Evolutionary conservation across 306 rosid species (phyloP).

Genomic region (Quercus gilva): DNA sequence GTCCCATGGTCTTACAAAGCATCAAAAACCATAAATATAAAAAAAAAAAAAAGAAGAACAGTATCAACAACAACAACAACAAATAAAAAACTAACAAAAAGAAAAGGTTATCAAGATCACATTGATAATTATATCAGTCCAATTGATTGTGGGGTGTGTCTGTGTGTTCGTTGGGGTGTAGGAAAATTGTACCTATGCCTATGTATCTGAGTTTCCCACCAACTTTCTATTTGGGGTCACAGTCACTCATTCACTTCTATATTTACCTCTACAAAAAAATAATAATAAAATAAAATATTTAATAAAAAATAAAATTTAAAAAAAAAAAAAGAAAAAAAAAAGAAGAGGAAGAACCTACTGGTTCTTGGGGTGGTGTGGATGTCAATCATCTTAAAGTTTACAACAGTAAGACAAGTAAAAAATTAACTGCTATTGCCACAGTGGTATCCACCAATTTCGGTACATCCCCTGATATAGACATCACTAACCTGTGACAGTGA

Average conservation of each 20-base stretch:
- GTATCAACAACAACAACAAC: neutral
- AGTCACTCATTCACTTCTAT: too few species aligned
- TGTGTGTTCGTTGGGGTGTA: neutral
- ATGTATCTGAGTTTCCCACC: neutral
- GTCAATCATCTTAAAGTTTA: neutral
- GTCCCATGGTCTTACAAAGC: neutral
- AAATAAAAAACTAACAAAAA: neutral
- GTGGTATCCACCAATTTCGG: neutral
- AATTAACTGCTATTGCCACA: neutral
- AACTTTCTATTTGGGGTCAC: neutral
- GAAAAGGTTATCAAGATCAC: neutral
- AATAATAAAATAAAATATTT: too few species aligned
- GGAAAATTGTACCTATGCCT: neutral
- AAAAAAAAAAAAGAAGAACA: neutral
- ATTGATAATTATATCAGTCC: neutral
- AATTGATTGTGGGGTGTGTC: neutral
- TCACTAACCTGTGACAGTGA: neutral
- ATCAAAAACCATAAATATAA: neutral
- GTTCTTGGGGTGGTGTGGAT: neutral
- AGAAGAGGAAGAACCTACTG: too few species aligned
- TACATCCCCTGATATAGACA: neutral
- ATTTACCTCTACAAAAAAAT: too few species aligned
- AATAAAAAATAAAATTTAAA: too few species aligned
- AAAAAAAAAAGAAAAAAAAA: too few species aligned
- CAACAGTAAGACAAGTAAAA: neutral